Percentiles rank a stretch among this genome's conserved stretches.
These are phyloP conservation scores for Xylaria sp. DNA, from an alignment of 2,329 filamentous ascomycete genomes.

Conservation along the genomic window DNA sequence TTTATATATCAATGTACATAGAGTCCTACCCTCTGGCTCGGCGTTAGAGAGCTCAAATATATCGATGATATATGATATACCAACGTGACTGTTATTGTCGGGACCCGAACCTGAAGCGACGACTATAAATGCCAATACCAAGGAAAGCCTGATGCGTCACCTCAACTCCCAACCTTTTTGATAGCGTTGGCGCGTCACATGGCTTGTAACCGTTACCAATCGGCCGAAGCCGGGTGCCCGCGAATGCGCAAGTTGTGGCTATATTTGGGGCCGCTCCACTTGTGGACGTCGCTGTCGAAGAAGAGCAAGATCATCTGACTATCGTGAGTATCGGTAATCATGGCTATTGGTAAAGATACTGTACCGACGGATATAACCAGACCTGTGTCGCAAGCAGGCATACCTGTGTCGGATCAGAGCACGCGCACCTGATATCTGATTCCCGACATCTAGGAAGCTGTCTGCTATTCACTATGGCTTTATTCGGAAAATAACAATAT, in stretches of 20 bases:
- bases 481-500: neutral
- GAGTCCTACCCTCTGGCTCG: neutral
- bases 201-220: slow-evolving; percentile 48
- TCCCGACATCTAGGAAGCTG: neutral
- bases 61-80: neutral
- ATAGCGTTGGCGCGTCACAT: slow-evolving; percentile 47
- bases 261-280: slow-evolving; percentile 61
- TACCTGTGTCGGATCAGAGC: neutral
- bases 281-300: slow-evolving; percentile 53
- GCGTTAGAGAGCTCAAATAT: neutral
- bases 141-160: slow-evolving; percentile 61
- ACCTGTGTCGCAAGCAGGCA: neutral
- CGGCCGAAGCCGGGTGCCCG: slow-evolving; percentile 61
- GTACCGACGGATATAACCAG: neutral
- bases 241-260: slow-evolving; percentile 66
- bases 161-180: slow-evolving; percentile 65
- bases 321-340: slow-evolving; percentile 62
- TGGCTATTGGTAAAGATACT: slow-evolving; percentile 41
- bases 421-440: slow-evolving; percentile 1
- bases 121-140: neutral
- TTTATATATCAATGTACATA: slow-evolving; percentile 55
- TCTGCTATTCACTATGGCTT: neutral
- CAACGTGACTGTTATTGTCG: neutral
- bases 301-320: slow-evolving; percentile 52
- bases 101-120: neutral